These are phyloP conservation scores for Ambrosiella beaveri DNA, from an alignment of 2,329 filamentous ascomycete species.

Conservation along the genomic window DNA sequence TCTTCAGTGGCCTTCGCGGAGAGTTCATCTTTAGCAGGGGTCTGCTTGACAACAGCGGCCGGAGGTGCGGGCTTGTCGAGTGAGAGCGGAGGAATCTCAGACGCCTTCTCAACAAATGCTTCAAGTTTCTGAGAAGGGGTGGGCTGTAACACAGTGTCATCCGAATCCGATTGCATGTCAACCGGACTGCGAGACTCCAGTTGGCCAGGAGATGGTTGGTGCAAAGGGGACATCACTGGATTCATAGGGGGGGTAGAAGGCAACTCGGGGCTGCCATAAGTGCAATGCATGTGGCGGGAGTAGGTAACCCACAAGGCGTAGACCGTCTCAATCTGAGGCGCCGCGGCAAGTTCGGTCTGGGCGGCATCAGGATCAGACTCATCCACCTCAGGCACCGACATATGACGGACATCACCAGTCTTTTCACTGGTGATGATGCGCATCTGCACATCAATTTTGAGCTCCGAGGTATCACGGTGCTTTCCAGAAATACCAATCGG, in stretches of 20 bases:
- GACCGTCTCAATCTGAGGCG: slow-evolving; percentile 54
- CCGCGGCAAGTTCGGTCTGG: slow-evolving; percentile 8
- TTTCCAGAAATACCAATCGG: slow-evolving; percentile 71
- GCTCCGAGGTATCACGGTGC: slow-evolving; percentile 78
- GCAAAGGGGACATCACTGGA: slow-evolving; percentile 51
- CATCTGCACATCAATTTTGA: slow-evolving; percentile 93
- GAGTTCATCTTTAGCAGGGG: not conserved
- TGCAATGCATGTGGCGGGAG: slow-evolving; percentile 75
- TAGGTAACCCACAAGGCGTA: slow-evolving; percentile 97
- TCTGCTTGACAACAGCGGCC: not conserved
- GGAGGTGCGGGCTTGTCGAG: not conserved
- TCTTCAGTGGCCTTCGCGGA: not conserved
- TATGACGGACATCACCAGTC: slow-evolving; percentile 40
- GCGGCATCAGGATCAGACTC: slow-evolving; percentile 24
- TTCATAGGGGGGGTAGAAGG: slow-evolving; percentile 43
- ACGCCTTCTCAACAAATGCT: not conserved
- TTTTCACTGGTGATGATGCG: slow-evolving; percentile 83
- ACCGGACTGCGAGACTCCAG: slow-evolving; percentile 17
- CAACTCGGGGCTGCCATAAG: slow-evolving; percentile 36
- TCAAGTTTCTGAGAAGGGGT: slow-evolving; percentile 15
- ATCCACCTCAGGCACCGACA: slow-evolving; percentile 41
- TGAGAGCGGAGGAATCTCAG: slow-evolving; percentile 4
- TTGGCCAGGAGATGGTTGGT: slow-evolving; percentile 64
- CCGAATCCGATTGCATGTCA: slow-evolving; percentile 13
- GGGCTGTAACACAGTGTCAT: slow-evolving; percentile 14